Base-by-base conservation (phyloP, 768 basidiomycete species). In the Gautieria morchelliformis region DNA sequence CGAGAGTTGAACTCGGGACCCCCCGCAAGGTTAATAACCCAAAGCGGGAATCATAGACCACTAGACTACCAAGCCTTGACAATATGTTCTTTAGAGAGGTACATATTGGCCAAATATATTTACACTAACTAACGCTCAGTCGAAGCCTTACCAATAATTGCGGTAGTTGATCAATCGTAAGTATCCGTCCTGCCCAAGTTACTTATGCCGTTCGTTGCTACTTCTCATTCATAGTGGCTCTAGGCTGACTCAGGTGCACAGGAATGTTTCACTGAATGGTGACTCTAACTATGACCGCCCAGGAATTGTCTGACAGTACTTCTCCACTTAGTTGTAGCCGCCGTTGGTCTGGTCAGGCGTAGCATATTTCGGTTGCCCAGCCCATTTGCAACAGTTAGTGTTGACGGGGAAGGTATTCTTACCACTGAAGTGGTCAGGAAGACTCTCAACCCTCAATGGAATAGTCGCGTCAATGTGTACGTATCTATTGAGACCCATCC, bases 311-410 rank as follows among this genome's bases (percentile, higher is more conserved):
- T 27, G 45, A 19, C n/a, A n/a, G n/a, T 46, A 9, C 10, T 4
- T 46, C 10, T 6, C 11, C 10, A 11, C 19, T 46, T 63, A 91
- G 89, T 92, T 57, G 83, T 85, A 64, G 85, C 84, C 27, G 93
- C 89, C 41, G 82, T 77, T 62, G 80, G 81, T 39, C 78, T 92
- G 27, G 78, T 75, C 60, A 91, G 90, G 67, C 81, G 89, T 30
- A 88, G 90, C 63, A 72, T 91, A 7, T 81, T 91, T 66, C 76
- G 86, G 62, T 76, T 91, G 10, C 92, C 92, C 2, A 90, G 93
- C 70, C 92, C 92, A 4, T 92, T 92, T 66, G 91, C 88, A 7
- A 87, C 93, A 12, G 76, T 95, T 49, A 89, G 87, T 6, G 86
- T 93, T 59, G 91, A 93, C 65, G 85, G 83, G 48, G 84, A 89